Base-by-base conservation (phyloP, 2,329 filamentous ascomycete genomes). In the Xylariomycetidae sp. region DNA sequence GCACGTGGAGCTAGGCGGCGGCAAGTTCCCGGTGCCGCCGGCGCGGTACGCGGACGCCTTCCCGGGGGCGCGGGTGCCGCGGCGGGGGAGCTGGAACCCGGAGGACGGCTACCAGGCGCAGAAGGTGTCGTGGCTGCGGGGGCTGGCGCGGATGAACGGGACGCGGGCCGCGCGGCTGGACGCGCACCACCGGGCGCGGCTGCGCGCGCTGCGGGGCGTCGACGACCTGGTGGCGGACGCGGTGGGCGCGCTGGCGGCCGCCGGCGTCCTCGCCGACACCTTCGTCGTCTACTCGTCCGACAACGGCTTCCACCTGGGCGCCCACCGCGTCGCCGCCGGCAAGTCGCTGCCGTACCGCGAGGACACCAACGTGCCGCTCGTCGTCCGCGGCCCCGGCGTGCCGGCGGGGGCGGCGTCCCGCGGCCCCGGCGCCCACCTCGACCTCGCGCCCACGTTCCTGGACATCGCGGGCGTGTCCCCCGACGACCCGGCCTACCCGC, bases 291-390 rank as follows among this genome's bases (percentile, higher is more conserved):
- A 35, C 17, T 31, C 38, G 6, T 27, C 17, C 10, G 53, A 57
- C n/a, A 46, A 53, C 18, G 52, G 52, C 2, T 56, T 43, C 31
- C 48, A 54, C 24, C 23, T 53, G 10, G 48, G 53, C 1, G 18
- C 5, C 7, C 10, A 17, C 6, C 26, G 26, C 6, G 7, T 48
- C 9, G 32, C 40, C 1, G 43, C 37, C 5, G 53, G 54, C 8
- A 58, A 58, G 32, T 28, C 42, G 1, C 31, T 46, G 1, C 42
- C 46, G 2, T 56, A 51, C 33, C 32, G 34, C 12, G 50, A 57
- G 25, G 53, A 56, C 37, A 49, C 49, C n/a, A 50, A 56, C 32
- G 35, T 56, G 6, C 53, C 54, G 3, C 38, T 57, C 6, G 31
- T 53, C n/a, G 43, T 57, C 5, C 39, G 49, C 2, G 54, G 54